Conservation (phyloP, 2,329 filamentous ascomycete species). For the Colletotrichum agaves region DNA sequence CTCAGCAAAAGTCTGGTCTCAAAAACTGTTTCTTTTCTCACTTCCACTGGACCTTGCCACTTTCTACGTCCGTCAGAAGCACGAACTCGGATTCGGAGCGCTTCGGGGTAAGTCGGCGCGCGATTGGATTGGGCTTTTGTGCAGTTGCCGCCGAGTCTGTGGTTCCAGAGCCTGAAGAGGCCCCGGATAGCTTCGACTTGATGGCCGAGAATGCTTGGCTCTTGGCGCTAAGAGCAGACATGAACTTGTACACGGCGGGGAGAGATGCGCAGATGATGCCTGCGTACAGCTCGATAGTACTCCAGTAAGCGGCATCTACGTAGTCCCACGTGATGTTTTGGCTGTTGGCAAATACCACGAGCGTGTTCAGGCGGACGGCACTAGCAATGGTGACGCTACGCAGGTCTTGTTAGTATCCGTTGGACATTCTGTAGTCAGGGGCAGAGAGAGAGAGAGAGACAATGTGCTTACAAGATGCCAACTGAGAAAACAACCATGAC, state of each 20-base stretch:
- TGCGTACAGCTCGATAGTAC: slow-evolving; percentile 29
- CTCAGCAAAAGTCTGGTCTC: not conserved
- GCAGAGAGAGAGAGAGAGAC: not conserved
- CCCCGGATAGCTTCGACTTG: not conserved
- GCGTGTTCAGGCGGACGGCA: slow-evolving; percentile 13
- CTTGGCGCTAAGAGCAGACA: not conserved
- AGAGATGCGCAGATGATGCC: slow-evolving; percentile 24
- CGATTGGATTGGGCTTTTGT: not conserved
- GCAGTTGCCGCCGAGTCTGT: not conserved
- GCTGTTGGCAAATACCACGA: slow-evolving; percentile 19
- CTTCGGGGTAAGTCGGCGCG: slow-evolving; percentile 1
- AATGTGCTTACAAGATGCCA: slow-evolving; percentile 37
- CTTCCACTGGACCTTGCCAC: slow-evolving; percentile 3
- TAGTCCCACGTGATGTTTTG: slow-evolving; percentile 17
- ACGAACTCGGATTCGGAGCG: slow-evolving; percentile 7
- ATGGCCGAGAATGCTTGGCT: not conserved
- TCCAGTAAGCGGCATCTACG: slow-evolving; percentile 25
- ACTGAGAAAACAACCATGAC: slow-evolving; percentile 38
- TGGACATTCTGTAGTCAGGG: too few relatives aligned
- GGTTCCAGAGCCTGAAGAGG: not conserved
- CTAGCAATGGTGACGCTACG: slow-evolving; percentile 19
- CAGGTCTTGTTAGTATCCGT: not conserved
- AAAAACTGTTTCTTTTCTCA: not conserved
- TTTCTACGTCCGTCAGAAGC: slow-evolving; percentile 2
- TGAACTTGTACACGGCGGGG: slow-evolving; percentile 16